Conservation (phyloP, 352 stramenopile genomes). For the Aphanomyces cochlioides region DNA sequence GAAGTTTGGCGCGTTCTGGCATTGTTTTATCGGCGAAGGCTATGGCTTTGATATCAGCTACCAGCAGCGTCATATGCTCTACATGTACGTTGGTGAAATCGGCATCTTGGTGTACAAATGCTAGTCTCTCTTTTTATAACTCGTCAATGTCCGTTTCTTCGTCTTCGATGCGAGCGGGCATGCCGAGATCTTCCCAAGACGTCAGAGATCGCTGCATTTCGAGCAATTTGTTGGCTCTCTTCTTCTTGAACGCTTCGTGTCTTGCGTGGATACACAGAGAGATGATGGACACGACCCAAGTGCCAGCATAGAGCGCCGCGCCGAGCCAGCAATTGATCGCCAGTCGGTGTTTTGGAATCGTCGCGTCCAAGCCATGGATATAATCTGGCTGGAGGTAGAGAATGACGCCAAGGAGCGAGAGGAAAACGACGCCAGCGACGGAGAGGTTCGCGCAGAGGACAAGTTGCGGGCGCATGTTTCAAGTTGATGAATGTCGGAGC, state of each 20-base stretch:
- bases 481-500: too few species aligned
- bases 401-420: not conserved
- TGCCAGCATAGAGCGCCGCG: not conserved
- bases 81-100: constrained; percentile 92
- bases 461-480: not conserved
- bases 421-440: constrained; percentile 1
- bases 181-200: constrained; percentile 15
- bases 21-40: constrained; percentile 94
- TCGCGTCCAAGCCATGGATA: not conserved
- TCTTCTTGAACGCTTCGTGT: not conserved
- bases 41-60: constrained; percentile 97
- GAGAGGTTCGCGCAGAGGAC: not conserved
- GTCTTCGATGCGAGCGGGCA: not conserved
- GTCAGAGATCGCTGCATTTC: not conserved
- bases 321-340: constrained; percentile 8
- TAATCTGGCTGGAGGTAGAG: constrained; percentile 8
- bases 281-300: not conserved
- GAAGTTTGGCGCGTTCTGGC: constrained; percentile 95
- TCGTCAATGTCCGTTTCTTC: not conserved
- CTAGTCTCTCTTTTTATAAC: constrained; percentile 36
- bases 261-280: not conserved
- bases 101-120: constrained; percentile 95
- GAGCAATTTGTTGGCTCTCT: not conserved
- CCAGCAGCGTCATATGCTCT: constrained; percentile 94
- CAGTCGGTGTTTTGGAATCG: not conserved